These are phyloP conservation scores for Globomyces pollinis-pini DNA, from an alignment of 192 early-diverging fungal species.

Conservation along the genomic window DNA sequence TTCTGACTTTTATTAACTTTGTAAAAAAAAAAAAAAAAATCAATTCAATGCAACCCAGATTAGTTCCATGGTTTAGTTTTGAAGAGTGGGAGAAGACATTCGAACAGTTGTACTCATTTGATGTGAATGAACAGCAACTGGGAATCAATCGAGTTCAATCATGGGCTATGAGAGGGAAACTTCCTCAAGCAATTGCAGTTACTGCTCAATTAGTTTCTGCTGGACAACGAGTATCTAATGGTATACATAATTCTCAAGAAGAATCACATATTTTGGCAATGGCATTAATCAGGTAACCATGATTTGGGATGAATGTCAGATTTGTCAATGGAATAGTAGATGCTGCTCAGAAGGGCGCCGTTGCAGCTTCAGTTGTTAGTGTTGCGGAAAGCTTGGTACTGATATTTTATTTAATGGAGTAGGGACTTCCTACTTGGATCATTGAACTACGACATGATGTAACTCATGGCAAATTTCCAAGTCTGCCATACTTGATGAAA, in stretches of 20 bases:
- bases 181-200: constrained; percentile 60
- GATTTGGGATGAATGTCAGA: too few species aligned
- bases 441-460: constrained; percentile 49
- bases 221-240: constrained; percentile 29
- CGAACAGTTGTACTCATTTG: constrained; percentile 39
- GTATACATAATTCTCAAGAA: too few species aligned
- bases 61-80: constrained; percentile 52
- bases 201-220: constrained; percentile 57
- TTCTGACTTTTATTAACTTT: too few species aligned
- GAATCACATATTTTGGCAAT: constrained; percentile 39
- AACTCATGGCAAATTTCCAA: constrained; percentile 46
- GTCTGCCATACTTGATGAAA: constrained; percentile 27
- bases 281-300: constrained; percentile 43
- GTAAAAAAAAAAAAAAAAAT: constrained; percentile 14
- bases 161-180: constrained; percentile 60
- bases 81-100: constrained; percentile 55
- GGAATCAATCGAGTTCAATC: constrained; percentile 61
- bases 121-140: constrained; percentile 16
- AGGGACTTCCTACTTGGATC: constrained; percentile 49
- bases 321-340: constrained; percentile 56
- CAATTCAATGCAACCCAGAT: constrained; percentile 15
- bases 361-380: constrained; percentile 31
- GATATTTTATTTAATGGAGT: constrained; percentile 3
- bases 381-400: constrained; percentile 47
- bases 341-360: constrained; percentile 35